Evolutionary conservation across 495 filamentous ascomycete species (phyloP).

Genomic region (Penicillium riverlandense): DNA sequence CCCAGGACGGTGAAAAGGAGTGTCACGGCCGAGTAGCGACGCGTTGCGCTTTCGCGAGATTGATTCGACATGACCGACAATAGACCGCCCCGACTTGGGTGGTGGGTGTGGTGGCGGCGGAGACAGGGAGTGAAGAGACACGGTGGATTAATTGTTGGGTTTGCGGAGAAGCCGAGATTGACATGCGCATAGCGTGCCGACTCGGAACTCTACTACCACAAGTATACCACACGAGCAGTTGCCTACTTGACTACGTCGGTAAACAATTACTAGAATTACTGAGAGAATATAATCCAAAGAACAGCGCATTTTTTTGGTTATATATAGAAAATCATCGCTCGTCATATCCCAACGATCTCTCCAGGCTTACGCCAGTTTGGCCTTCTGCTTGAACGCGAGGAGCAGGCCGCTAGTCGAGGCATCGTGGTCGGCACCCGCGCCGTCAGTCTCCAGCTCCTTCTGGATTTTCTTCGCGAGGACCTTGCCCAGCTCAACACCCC

Average conservation of each 20-base stretch:
- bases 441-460: slow-evolving; percentile 66
- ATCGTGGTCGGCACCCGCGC: slow-evolving; percentile 68
- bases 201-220: too few relatives aligned
- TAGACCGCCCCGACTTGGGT: slow-evolving; percentile 8
- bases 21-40: slow-evolving; percentile 1
- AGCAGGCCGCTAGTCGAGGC: slow-evolving; percentile 81
- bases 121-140: slow-evolving; percentile 8
- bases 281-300: not conserved
- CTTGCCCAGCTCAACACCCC: slow-evolving; percentile 98
- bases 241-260: too few relatives aligned
- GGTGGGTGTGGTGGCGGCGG: slow-evolving; percentile 3
- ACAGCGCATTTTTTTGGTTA: not conserved
- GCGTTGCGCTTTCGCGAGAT: slow-evolving; percentile 1
- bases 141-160: not conserved
- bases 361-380: slow-evolving; percentile 35
- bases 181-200: too few relatives aligned
- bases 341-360: slow-evolving; percentile 14
- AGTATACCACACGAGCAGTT: too few relatives aligned
- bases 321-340: slow-evolving; percentile 11
- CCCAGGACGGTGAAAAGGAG: slow-evolving; percentile 8
- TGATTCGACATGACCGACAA: not conserved
- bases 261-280: not conserved
- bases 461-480: slow-evolving; percentile 87
- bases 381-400: slow-evolving; percentile 73
- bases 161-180: too few relatives aligned